phyloP scores from a whole-genome alignment of 2,329 filamentous ascomycete genomes.

The Ceratocystis ficicola region DNA sequence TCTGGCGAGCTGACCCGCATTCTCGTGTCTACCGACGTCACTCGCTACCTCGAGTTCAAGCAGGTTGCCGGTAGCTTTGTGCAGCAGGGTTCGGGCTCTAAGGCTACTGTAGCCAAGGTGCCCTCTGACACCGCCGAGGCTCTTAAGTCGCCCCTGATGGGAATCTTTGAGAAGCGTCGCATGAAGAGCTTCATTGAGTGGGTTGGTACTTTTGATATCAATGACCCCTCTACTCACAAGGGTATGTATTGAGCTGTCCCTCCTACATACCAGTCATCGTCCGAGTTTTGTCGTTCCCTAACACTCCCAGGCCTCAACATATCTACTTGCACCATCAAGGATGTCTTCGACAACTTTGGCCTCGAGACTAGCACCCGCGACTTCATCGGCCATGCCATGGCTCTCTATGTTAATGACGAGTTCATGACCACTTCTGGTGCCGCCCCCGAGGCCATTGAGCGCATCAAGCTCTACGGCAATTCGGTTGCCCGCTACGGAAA shows the following conservation, averaged over 20 bases:
- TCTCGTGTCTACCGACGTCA: slow-evolving; percentile 87
- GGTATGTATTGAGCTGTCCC: slow-evolving; percentile 42
- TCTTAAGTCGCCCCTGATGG: slow-evolving; percentile 86
- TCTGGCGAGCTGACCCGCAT: slow-evolving; percentile 98
- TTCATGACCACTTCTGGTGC: slow-evolving; percentile 64
- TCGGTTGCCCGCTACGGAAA: slow-evolving; percentile 96
- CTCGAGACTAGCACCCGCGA: slow-evolving; percentile 82
- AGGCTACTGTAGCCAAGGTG: slow-evolving; percentile 91
- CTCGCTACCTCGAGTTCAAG: slow-evolving; percentile 81
- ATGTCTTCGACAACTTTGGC: slow-evolving; percentile 97
- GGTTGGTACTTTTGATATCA: slow-evolving; percentile 73
- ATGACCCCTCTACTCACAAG: slow-evolving; percentile 77
- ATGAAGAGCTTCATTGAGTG: slow-evolving; percentile 96
- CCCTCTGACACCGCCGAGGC: slow-evolving; percentile 87
- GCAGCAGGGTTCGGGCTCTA: slow-evolving; percentile 70
- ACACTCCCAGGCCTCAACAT: slow-evolving; percentile 61
- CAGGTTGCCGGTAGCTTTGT: slow-evolving; percentile 94
- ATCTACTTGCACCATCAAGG: slow-evolving; percentile 74
- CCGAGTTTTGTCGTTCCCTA: neutral
- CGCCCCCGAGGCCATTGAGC: slow-evolving; percentile 75
- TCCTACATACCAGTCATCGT: neutral
- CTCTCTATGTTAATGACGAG: slow-evolving; percentile 75
- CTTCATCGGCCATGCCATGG: slow-evolving; percentile 98
- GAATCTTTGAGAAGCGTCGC: slow-evolving; percentile 91
- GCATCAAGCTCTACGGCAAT: slow-evolving; percentile 92